phyloP scores from a whole-genome alignment of 768 basidiomycete species.

The Pleurotus pulmonarius region DNA sequence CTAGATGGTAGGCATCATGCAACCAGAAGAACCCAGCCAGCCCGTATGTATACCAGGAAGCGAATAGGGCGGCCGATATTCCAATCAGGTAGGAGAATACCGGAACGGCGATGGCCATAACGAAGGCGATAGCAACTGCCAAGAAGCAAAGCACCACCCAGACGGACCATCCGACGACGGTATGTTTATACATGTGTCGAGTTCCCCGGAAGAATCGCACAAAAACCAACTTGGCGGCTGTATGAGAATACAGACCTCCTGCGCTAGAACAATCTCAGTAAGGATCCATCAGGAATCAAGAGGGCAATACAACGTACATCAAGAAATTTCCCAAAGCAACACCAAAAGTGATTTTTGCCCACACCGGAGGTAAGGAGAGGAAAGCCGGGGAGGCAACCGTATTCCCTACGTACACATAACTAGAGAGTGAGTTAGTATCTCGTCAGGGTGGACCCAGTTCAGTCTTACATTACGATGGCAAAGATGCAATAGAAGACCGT shows the following conservation, averaged over 20 bases:
- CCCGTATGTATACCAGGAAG: slow-evolving; percentile 59
- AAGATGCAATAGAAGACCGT: slow-evolving; percentile 50
- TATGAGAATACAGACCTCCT: slow-evolving; percentile 44
- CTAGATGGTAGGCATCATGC: slow-evolving; percentile 41
- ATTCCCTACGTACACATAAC: slow-evolving; percentile 46
- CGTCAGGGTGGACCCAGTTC: neutral
- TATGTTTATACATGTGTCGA: slow-evolving; percentile 47
- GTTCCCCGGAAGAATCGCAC: slow-evolving; percentile 46
- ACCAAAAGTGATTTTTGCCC: slow-evolving; percentile 48
- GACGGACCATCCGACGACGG: slow-evolving; percentile 42
- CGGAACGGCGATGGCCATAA: slow-evolving; percentile 47
- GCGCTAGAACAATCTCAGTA: slow-evolving; percentile 23
- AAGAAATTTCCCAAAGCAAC: slow-evolving; percentile 50
- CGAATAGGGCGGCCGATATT: slow-evolving; percentile 50
- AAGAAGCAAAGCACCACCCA: slow-evolving; percentile 43
- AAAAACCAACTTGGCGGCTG: slow-evolving; percentile 51
- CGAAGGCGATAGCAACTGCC: slow-evolving; percentile 36
- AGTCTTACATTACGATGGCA: slow-evolving; percentile 28
- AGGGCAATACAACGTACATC: slow-evolving; percentile 29
- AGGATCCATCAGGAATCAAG: neutral
- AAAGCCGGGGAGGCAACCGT: slow-evolving; percentile 42
- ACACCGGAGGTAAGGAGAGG: slow-evolving; percentile 41
- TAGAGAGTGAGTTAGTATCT: slow-evolving; percentile 8
- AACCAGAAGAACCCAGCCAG: slow-evolving; percentile 53
- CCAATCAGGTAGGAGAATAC: slow-evolving; percentile 54